Base-by-base conservation (phyloP, 768 basidiomycete species). In the Roridomyces roridus region DNA sequence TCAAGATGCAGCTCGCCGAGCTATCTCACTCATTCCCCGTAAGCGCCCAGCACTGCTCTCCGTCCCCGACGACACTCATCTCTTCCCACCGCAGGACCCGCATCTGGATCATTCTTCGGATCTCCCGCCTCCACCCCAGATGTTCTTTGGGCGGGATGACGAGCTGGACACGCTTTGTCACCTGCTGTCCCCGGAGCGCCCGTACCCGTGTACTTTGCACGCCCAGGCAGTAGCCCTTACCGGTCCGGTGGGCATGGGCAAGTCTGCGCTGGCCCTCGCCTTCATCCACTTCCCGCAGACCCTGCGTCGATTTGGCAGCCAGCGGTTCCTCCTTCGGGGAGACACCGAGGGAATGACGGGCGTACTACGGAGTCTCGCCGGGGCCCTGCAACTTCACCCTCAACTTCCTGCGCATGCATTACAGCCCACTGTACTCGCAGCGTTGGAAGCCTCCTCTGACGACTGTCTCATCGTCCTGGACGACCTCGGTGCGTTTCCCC, bases 111-210 rank as follows among this genome's bases (percentile, higher is more conserved):
- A 7, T 4, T 14, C 31, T 12, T 25, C 51, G 48, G 57, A 55
- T 26, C 52, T 63, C 42, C 57, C 61, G 1, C 57, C 53, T 8
- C 21, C 53, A 4, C 61, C 57, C 2, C 52, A 63, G 21, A 42
- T 59, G 21, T 63, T 63, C 40, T 52, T 47, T n/a, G 61, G 61
- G 12, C 56, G 61, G 14, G 45, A 55, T 5, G 43, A 21, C 0
- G 57, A 63, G 34, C 44, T 59, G 7, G 21, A 29, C 12, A 9
- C 40, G 9, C 52, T 63, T 2, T 44, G 29, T 34, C 20, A 15
- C 21, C 29, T 36, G 12, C 48, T 46, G 21, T 21, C 49, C 4
- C 31, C 34, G 3, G 28, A 21, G 6, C 24, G 44, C 2, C 50
- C 51, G 36, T n/a, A n/a, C n/a, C n/a, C n/a, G n/a, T n/a, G n/a